Percentiles rank a stretch among this genome's conserved stretches.
These are phyloP conservation scores for Infundibulicybe gibba DNA, from an alignment of 768 basidiomycete genomes.

Conservation along the genomic window DNA sequence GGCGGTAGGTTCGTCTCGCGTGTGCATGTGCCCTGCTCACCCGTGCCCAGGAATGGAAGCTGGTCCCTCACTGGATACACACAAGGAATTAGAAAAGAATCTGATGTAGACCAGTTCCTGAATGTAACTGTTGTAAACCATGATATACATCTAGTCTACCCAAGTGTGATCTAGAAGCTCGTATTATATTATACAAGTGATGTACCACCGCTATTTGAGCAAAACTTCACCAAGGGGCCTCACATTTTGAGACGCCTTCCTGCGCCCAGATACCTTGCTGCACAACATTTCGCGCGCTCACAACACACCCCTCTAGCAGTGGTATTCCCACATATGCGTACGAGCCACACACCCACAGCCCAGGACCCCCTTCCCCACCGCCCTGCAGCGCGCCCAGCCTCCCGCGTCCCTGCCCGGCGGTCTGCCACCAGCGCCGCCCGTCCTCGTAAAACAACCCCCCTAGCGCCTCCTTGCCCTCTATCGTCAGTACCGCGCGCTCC, in stretches of 20 bases:
- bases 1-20: slow-evolving; percentile 43
- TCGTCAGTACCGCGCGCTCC: slow-evolving; percentile 59
- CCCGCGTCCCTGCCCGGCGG: slow-evolving; percentile 29
- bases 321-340: slow-evolving; percentile 74
- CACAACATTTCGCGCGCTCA: slow-evolving; percentile 59
- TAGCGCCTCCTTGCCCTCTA: slow-evolving; percentile 47
- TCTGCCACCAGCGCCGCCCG: slow-evolving; percentile 40
- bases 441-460: slow-evolving; percentile 36
- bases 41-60: slow-evolving; percentile 47
- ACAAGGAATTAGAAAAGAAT: slow-evolving; percentile 67
- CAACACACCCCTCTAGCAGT: slow-evolving; percentile 76
- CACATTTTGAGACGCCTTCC: slow-evolving; percentile 26
- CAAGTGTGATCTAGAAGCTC: slow-evolving; percentile 2
- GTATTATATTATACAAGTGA: neutral
- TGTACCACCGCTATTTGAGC: neutral
- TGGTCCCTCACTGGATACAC: slow-evolving; percentile 49
- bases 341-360: slow-evolving; percentile 70
- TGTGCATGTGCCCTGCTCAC: neutral
- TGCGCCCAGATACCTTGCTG: slow-evolving; percentile 36
- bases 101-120: slow-evolving; percentile 32
- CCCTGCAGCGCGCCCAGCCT: slow-evolving; percentile 52
- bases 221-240: slow-evolving; percentile 9
- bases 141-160: neutral
- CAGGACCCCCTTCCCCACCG: slow-evolving; percentile 28
- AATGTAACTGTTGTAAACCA: slow-evolving; percentile 8